phyloP scores from a whole-genome alignment of 1,284 basidiomycete species.

The Ceratobasidium sp. region DNA sequence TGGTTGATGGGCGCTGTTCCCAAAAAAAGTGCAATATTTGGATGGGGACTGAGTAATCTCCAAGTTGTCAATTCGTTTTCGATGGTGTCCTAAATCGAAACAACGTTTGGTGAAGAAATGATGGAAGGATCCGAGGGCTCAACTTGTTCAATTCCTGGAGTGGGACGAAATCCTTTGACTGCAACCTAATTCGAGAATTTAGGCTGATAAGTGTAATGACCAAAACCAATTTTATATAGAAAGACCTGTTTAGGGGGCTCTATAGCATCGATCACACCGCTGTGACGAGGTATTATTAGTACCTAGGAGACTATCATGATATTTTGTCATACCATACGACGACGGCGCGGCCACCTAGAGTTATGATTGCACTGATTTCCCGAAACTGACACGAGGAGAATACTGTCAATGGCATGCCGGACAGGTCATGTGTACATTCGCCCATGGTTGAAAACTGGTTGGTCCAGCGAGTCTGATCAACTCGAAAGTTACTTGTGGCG shows the following conservation, averaged over 20 bases:
- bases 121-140: background rate
- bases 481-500: background rate
- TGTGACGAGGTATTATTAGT: background rate
- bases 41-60: slow-evolving; percentile 27
- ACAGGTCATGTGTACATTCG: background rate
- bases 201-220: background rate
- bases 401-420: background rate
- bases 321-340: slow-evolving; percentile 11
- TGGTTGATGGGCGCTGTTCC: slow-evolving; percentile 21
- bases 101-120: background rate
- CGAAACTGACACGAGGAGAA: slow-evolving; percentile 19
- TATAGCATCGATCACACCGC: slow-evolving; percentile 1
- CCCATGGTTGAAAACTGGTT: background rate
- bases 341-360: background rate
- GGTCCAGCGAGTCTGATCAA: background rate
- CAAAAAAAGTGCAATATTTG: slow-evolving; percentile 23
- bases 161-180: slow-evolving; percentile 13
- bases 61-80: slow-evolving; percentile 24
- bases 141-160: slow-evolving; percentile 1
- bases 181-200: background rate
- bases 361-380: background rate
- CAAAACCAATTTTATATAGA: no score
- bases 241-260: background rate
- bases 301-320: background rate
- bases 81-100: background rate